These are phyloP conservation scores for Fusarium anthophilum DNA, from an alignment of 2,329 filamentous ascomycete genomes.

Conservation along the genomic window DNA sequence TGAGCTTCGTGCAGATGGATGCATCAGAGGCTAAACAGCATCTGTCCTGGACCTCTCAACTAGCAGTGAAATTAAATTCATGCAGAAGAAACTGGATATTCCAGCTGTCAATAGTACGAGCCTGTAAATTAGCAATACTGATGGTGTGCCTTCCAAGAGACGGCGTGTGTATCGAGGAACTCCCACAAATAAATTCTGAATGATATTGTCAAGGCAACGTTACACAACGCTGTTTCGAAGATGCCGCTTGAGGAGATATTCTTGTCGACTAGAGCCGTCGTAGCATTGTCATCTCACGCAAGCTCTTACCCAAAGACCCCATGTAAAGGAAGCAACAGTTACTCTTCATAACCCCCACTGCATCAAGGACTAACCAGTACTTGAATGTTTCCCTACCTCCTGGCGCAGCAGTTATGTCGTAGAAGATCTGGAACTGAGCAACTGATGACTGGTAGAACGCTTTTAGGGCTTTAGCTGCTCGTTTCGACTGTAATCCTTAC, in stretches of 20 bases:
- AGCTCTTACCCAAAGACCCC: background rate
- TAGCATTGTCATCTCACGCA: no score
- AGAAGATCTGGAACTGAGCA: background rate
- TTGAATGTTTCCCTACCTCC: background rate
- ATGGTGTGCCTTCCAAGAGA: background rate
- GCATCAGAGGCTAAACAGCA: background rate
- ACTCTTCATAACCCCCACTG: background rate
- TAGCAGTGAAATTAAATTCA: fast-evolving
- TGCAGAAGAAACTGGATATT: background rate
- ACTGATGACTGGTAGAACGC: no score
- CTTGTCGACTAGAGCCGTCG: fast-evolving
- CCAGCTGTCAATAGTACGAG: background rate
- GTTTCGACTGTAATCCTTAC: no score
- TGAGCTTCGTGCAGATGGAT: background rate
- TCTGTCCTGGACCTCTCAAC: background rate
- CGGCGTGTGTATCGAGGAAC: no score
- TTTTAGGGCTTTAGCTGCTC: fast-evolving
- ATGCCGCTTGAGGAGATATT: fast-evolving
- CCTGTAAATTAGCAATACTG: fast-evolving
- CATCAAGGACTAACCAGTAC: no score
- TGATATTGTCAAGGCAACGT: fast-evolving
- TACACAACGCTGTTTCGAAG: fast-evolving
- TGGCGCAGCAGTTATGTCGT: no score
- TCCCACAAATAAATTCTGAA: background rate
- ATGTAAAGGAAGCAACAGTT: background rate